Evolutionary conservation across 129 eudicot species (phyloP).

Genomic region (Oenanthe sinensis): DNA sequence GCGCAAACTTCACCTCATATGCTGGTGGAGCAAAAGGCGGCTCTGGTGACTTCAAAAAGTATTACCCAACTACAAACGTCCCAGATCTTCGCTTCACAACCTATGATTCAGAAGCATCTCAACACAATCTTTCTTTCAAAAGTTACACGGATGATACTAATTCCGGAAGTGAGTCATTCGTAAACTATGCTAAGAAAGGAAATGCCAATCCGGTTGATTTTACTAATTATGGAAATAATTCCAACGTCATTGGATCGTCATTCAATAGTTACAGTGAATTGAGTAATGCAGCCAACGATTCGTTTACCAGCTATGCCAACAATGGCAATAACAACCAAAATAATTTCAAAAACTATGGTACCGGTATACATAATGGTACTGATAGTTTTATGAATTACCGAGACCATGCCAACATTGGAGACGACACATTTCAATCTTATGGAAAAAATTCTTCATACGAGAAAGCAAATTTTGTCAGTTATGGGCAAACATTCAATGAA

Average conservation of each 20-base stretch:
- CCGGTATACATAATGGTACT: slow-evolving; percentile 34
- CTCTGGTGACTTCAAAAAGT: slow-evolving; percentile 50
- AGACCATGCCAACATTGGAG: slow-evolving; percentile 68
- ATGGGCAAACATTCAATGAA: slow-evolving; percentile 62
- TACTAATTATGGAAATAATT: slow-evolving; percentile 45
- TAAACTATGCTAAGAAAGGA: slow-evolving; percentile 30
- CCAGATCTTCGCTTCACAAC: slow-evolving; percentile 55
- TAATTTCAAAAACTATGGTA: slow-evolving; percentile 53
- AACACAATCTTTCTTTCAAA: slow-evolving; percentile 42
- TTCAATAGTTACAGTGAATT: slow-evolving; percentile 58
- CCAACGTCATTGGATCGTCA: slow-evolving; percentile 58
- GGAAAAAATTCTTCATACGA: slow-evolving; percentile 39
- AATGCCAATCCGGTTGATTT: slow-evolving; percentile 37
- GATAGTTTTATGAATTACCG: slow-evolving; percentile 57
- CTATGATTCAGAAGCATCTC: slow-evolving; percentile 36
- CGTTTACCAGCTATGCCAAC: slow-evolving; percentile 40
- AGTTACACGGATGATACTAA: slow-evolving; percentile 65
- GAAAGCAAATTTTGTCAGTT: slow-evolving; percentile 47
- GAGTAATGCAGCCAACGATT: slow-evolving; percentile 46
- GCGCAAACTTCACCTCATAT: slow-evolving; percentile 60
- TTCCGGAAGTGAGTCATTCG: slow-evolving; percentile 55
- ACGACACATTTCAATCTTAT: slow-evolving; percentile 50
- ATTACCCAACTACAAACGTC: slow-evolving; percentile 51
- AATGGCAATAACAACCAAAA: slow-evolving; percentile 59
- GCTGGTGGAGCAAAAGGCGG: slow-evolving; percentile 55